Conservation (phyloP, 1,284 basidiomycete species). For the Papiliotrema nemorosa region DNA sequence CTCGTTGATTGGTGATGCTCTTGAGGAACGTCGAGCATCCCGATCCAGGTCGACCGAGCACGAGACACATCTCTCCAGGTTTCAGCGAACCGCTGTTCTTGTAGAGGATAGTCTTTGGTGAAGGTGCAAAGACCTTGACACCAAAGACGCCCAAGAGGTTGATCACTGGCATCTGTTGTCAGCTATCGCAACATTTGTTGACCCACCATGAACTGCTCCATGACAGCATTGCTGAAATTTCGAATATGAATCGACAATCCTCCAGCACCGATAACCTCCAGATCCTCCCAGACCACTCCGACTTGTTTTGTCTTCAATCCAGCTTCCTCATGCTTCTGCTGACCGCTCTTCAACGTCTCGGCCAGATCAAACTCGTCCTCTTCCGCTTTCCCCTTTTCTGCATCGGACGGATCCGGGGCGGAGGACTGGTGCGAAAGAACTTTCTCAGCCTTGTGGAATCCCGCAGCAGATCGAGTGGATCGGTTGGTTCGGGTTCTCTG, state of each 20-base stretch:
- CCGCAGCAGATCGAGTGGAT: conserved; percentile 20
- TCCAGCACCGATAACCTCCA: conserved; percentile 65
- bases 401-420: conserved; percentile 21
- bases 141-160: conserved; percentile 37
- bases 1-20: conserved; percentile 57
- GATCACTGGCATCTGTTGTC: conserved; percentile 38
- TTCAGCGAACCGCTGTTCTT: conserved; percentile 71
- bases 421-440: background rate
- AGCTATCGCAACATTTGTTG: background rate
- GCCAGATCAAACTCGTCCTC: conserved; percentile 53
- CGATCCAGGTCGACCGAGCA: conserved; percentile 53
- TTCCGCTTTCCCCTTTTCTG: conserved; percentile 27
- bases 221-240: conserved; percentile 51
- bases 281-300: conserved; percentile 55
- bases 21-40: conserved; percentile 53
- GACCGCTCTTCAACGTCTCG: conserved; percentile 68
- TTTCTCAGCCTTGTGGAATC: conserved; percentile 5
- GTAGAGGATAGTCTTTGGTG: conserved; percentile 53
- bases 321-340: conserved; percentile 62
- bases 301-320: conserved; percentile 80
- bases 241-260: conserved; percentile 65
- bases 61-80: conserved; percentile 59
- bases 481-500: conserved; percentile 29
- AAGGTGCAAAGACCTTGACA: conserved; percentile 43
- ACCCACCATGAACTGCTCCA: conserved; percentile 46